Evolutionary conservation across 108 stramenopile genomes (phyloP).

Genomic region (Cyclotella atomus): DNA sequence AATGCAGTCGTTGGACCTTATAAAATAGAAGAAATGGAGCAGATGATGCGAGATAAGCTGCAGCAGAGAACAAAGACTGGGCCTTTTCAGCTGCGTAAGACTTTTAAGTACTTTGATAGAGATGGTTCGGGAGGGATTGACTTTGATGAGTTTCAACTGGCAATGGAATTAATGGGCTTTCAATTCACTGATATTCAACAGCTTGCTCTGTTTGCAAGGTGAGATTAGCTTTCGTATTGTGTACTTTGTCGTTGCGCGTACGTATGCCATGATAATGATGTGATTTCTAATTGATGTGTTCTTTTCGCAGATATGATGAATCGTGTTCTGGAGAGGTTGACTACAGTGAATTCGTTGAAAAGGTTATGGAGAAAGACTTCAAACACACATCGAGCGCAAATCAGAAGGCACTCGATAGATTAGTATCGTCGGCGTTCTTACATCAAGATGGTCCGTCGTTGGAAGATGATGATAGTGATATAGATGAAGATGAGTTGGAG

Average conservation of each 20-base stretch:
- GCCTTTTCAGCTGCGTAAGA: conserved; percentile 68
- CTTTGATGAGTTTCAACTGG: conserved; percentile 67
- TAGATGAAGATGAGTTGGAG: conserved; percentile 57
- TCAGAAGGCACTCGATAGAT: conserved; percentile 44
- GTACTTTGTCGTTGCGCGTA: too few species aligned
- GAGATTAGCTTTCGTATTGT: neutral
- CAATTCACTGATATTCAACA: conserved; percentile 71
- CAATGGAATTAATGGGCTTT: conserved; percentile 76
- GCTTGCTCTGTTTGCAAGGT: conserved; percentile 63
- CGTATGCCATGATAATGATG: too few species aligned
- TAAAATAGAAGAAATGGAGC: conserved; percentile 71
- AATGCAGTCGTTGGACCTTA: conserved; percentile 55
- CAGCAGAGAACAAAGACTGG: conserved; percentile 68
- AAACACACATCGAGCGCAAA: conserved; percentile 42
- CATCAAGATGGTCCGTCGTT: conserved; percentile 16
- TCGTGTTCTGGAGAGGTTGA: conserved; percentile 67
- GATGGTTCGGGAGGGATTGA: conserved; percentile 67
- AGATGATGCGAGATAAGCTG: conserved; percentile 74
- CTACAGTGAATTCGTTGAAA: conserved; percentile 62
- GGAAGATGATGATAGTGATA: conserved; percentile 57
- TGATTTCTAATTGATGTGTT: neutral
- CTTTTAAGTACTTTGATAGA: conserved; percentile 72
- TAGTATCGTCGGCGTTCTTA: conserved; percentile 56
- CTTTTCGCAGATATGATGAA: conserved; percentile 50
- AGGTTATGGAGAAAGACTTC: conserved; percentile 67